These are phyloP conservation scores for Fusarium solani-melongenae DNA, from an alignment of 2,329 filamentous ascomycete genomes.

Conservation along the genomic window DNA sequence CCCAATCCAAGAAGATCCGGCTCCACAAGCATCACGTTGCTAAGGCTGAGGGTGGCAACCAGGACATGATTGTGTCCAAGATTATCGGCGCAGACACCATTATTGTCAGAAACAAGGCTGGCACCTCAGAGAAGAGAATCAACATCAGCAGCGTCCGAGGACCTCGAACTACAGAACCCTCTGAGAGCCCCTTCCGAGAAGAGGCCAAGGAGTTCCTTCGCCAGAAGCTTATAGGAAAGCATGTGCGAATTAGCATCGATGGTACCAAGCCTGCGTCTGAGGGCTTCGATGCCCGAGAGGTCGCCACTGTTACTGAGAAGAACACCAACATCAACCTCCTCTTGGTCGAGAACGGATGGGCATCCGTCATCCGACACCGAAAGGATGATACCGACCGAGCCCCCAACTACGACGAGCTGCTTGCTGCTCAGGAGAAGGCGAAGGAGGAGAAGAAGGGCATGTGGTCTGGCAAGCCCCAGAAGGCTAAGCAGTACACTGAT, in stretches of 20 bases:
- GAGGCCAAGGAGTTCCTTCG: slow-evolving; percentile 97
- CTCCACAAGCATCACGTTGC: slow-evolving; percentile 85
- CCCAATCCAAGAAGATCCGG: slow-evolving; percentile 80
- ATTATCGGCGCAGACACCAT: slow-evolving; percentile 91
- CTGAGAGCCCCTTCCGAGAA: slow-evolving; percentile 87
- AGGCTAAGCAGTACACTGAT: slow-evolving; percentile 84
- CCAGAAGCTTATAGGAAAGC: slow-evolving; percentile 95
- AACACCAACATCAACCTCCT: slow-evolving; percentile 87
- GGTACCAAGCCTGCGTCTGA: slow-evolving; percentile 90
- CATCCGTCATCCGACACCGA: slow-evolving; percentile 92
- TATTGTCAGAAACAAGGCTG: slow-evolving; percentile 85
- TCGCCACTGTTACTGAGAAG: slow-evolving; percentile 85
- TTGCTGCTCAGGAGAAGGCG: slow-evolving; percentile 83
- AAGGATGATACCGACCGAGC: slow-evolving; percentile 95
- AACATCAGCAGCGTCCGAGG: slow-evolving; percentile 93
- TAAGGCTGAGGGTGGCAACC: slow-evolving; percentile 72
- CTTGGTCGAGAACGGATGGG: slow-evolving; percentile 93
- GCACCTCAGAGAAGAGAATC: slow-evolving; percentile 84
- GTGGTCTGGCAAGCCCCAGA: slow-evolving; percentile 90
- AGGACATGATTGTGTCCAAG: slow-evolving; percentile 86
- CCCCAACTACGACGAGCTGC: slow-evolving; percentile 90
- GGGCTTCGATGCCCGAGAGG: slow-evolving; percentile 93
- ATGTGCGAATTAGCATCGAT: slow-evolving; percentile 88
- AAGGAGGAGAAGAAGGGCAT: slow-evolving; percentile 93
- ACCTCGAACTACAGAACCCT: slow-evolving; percentile 87